Evolutionary conservation across 192 early-diverging fungal species (phyloP), one percentile per base, ranked within the genome.

Genomic region (Linnemannia elongata): DNA sequence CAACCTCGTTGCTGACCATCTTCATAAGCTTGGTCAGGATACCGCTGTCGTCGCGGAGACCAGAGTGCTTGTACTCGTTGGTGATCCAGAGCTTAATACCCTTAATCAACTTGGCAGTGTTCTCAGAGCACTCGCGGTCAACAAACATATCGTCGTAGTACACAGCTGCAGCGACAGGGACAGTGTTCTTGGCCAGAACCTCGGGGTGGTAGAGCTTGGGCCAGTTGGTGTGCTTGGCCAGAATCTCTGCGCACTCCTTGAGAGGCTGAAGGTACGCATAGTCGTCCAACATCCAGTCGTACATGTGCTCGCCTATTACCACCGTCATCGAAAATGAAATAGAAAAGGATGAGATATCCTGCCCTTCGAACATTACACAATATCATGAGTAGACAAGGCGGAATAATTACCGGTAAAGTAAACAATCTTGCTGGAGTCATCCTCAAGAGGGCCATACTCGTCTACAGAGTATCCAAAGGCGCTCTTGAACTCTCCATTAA

Each of bases 61-160:
- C 94, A 79, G 93, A 93, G 81, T 94, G 94, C 75, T 91, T 92
- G 88, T 89, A 95, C 79, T 94, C 93, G 80, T 95, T 95, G 4
- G 94, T 94, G 49, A 95, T 89, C 93, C 93, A 95, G 39, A 91
- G 92, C 41, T 87, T 86, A 75, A 92, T 92, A 36, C 93, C 92
- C 54, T 85, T 76, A 69, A 94, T 91, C 38, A 72, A 76, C 7
- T 82, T 68, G 12, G 93, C 93, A 13, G 93, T 92, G 52, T 91
- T 81, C 75, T 93, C 93, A 69, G 92, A 94, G 55, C 91, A 87
- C 41, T 92, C 75, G 68, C 91, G 88, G 71, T 92, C 93, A 4
- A 95, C 94, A 89, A 91, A 93, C 94, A 95, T 94, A 79, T 95
- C 94, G 81, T 95, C 93, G 82, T 93, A 95, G 76, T 94, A 95